These are phyloP conservation scores for Parietaria judaica DNA, from an alignment of 306 rosid species.

Conservation along the genomic window DNA sequence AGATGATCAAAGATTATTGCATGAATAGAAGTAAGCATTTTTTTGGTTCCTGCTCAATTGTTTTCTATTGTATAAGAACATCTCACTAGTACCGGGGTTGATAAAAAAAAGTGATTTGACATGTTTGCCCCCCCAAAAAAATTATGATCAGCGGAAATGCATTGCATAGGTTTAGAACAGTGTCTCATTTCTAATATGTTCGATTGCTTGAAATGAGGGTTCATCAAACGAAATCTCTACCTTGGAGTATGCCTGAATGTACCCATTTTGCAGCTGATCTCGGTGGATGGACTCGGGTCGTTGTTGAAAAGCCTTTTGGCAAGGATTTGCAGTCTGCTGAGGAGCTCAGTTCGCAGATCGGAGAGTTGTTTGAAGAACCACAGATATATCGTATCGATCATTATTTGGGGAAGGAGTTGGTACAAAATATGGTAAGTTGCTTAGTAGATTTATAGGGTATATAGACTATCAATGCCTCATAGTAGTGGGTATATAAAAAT, in stretches of 20 bases:
- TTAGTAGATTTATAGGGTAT: not conserved
- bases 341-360: conserved; percentile 75
- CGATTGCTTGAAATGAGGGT: not conserved
- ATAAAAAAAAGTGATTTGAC: not conserved
- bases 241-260: conserved; percentile 21
- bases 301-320: conserved; percentile 99
- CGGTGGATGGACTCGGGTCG: conserved; percentile 97
- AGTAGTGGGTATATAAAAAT: too few species aligned
- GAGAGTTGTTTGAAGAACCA: conserved; percentile 73
- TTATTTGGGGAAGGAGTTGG: conserved; percentile 93
- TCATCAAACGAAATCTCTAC: conserved; percentile 9
- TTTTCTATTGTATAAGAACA: not conserved
- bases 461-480: too few species aligned
- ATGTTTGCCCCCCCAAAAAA: not conserved
- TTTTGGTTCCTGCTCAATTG: conserved; percentile 6
- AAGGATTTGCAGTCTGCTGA: conserved; percentile 88
- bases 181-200: too few species aligned
- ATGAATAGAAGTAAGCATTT: conserved; percentile 70
- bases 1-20: conserved; percentile 75
- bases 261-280: conserved; percentile 55
- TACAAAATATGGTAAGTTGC: conserved; percentile 81
- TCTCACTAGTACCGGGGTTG: not conserved
- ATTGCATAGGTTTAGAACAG: too few species aligned
- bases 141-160: too few species aligned
- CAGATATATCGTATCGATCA: conserved; percentile 97